Conservation (phyloP, 768 basidiomycete genomes). For the Hebeloma cylindrosporum region DNA sequence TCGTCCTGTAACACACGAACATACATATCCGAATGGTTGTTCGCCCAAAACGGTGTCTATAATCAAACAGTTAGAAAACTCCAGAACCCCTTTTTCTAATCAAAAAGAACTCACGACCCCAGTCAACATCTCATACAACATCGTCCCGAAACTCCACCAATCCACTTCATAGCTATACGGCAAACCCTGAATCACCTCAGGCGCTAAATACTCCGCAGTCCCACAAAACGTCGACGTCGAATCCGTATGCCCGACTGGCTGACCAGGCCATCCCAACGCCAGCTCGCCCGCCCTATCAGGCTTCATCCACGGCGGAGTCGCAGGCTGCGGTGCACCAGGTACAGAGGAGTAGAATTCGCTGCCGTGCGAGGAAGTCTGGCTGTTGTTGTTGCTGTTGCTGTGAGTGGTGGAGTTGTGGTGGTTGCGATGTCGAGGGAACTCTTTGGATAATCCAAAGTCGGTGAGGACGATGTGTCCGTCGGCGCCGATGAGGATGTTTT, state of each 20-base stretch:
- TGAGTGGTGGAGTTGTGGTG: constrained; percentile 52
- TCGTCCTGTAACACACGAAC: constrained; percentile 89
- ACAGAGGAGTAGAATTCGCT: constrained; percentile 57
- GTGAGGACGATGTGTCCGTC: constrained; percentile 97
- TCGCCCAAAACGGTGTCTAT: constrained; percentile 91
- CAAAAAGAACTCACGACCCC: constrained; percentile 74
- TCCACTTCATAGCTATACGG: constrained; percentile 94
- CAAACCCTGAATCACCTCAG: constrained; percentile 91
- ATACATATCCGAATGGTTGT: constrained; percentile 95
- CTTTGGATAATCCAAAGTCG: constrained; percentile 94
- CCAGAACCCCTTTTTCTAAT: constrained; percentile 1
- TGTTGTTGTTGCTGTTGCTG: no score
- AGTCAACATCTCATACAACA: constrained; percentile 96
- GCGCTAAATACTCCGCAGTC: constrained; percentile 95
- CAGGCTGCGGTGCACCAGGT: constrained; percentile 42
- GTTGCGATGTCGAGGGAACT: constrained; percentile 64
- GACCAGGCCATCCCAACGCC: constrained; percentile 57
- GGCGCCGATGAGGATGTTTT: constrained; percentile 91
- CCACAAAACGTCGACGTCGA: constrained; percentile 89
- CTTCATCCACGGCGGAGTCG: constrained; percentile 80
- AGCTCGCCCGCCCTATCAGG: constrained; percentile 54
- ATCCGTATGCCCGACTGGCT: constrained; percentile 50
- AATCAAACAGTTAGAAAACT: constrained; percentile 15
- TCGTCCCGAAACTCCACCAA: constrained; percentile 98
- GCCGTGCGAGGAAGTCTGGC: constrained; percentile 34